phyloP scores from a whole-genome alignment of 495 filamentous ascomycete species.

The Pyrenula massariospora region DNA sequence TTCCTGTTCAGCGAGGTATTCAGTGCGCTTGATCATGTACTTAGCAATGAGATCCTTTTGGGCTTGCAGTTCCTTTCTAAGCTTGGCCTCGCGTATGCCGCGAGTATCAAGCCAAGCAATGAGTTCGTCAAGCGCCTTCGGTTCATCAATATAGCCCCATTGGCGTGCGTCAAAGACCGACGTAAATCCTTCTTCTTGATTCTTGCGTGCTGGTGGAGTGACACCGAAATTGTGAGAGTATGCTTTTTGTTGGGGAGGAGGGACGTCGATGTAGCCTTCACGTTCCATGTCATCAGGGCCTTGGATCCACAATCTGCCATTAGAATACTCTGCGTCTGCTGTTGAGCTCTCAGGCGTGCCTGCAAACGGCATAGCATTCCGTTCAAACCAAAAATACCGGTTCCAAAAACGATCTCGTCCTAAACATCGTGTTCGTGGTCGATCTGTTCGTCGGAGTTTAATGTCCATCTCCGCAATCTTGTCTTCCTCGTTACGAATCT shows the following conservation, averaged over 20 bases:
- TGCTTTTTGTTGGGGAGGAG: slow-evolving; percentile 50
- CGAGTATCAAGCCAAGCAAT: slow-evolving; percentile 80
- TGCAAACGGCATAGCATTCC: slow-evolving; percentile 93
- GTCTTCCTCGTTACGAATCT: slow-evolving; percentile 68
- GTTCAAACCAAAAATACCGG: slow-evolving; percentile 97
- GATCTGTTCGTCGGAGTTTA: slow-evolving; percentile 85
- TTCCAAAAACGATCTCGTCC: slow-evolving; percentile 96
- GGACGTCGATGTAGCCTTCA: slow-evolving; percentile 69
- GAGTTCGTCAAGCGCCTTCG: slow-evolving; percentile 61
- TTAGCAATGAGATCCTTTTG: slow-evolving; percentile 66
- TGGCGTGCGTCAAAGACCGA: slow-evolving; percentile 65
- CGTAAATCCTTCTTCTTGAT: slow-evolving; percentile 72
- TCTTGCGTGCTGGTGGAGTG: slow-evolving; percentile 76
- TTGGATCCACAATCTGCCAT: slow-evolving; percentile 92
- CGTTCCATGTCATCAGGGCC: slow-evolving; percentile 85
- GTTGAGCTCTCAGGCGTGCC: slow-evolving; percentile 84
- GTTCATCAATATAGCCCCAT: slow-evolving; percentile 85
- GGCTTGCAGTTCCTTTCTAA: slow-evolving; percentile 70
- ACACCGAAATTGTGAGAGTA: slow-evolving; percentile 57
- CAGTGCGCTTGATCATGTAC: slow-evolving; percentile 68
- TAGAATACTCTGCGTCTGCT: slow-evolving; percentile 75
- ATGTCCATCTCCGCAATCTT: slow-evolving; percentile 78
- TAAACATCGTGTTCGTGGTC: slow-evolving; percentile 75
- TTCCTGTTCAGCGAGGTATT: slow-evolving; percentile 50
- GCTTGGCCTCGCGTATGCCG: slow-evolving; percentile 69